phyloP scores from a whole-genome alignment of 225 moss, liverwort and hornwort species.

The Lunularia cruciata region DNA sequence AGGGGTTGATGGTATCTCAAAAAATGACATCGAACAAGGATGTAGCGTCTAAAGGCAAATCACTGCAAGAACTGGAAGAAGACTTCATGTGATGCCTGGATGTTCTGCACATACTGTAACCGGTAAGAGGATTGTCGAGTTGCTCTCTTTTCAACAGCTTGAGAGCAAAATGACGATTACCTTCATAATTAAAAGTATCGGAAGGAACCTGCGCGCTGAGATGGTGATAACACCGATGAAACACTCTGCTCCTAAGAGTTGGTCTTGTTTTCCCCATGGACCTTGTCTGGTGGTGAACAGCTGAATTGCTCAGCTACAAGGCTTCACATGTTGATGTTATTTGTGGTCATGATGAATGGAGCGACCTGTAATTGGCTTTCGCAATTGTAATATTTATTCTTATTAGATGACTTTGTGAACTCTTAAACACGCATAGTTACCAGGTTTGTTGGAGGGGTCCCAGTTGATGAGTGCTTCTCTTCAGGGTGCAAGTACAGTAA shows the following conservation, averaged over 20 bases:
- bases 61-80: slow-evolving; percentile 92
- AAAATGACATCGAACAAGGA: slow-evolving; percentile 99
- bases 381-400: not conserved
- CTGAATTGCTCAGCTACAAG: not conserved
- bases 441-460: not conserved
- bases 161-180: not conserved
- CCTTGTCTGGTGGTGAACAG: not conserved
- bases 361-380: not conserved
- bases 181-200: not conserved
- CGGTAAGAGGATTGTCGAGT: not conserved
- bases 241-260: slow-evolving; percentile 10
- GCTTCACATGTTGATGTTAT: not conserved
- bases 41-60: slow-evolving; percentile 83
- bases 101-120: too few relatives aligned
- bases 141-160: slow-evolving; percentile 7
- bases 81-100: slow-evolving; percentile 80
- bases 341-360: not conserved
- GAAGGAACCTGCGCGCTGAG: not conserved
- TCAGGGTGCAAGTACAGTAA: slow-evolving; percentile 7
- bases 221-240: slow-evolving; percentile 2
- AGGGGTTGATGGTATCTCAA: slow-evolving; percentile 87
- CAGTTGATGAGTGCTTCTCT: slow-evolving; percentile 8
- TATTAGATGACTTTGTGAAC: slow-evolving; percentile 7
- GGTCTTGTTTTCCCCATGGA: slow-evolving; percentile 3
- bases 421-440: not conserved